Evolutionary conservation across 495 filamentous ascomycete genomes (phyloP).

Genomic region (Aspergillus campestris): DNA sequence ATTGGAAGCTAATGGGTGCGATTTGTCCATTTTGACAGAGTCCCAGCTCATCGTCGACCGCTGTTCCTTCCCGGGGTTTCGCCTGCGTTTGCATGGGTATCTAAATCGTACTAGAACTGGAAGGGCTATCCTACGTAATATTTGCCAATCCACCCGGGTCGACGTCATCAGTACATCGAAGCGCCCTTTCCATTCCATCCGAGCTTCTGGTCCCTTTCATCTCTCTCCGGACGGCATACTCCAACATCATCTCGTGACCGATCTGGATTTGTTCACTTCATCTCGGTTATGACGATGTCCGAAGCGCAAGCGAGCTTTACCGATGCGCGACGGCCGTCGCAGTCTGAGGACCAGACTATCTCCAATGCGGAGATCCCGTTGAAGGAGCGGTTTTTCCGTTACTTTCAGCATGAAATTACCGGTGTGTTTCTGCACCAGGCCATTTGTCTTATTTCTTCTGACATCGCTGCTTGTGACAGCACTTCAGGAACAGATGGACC

Average conservation of each 20-base stretch:
- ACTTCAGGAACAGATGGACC: conserved; percentile 54
- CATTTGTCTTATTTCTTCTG: conserved; percentile 9
- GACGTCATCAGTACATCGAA: conserved; percentile 19
- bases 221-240: too few species aligned
- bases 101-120: too few species aligned
- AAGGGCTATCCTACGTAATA: background rate
- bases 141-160: conserved; percentile 2
- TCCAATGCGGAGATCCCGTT: conserved; percentile 37
- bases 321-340: conserved; percentile 25
- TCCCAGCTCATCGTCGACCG: too few species aligned
- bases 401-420: conserved; percentile 65
- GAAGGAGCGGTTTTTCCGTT: conserved; percentile 71
- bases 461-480: conserved; percentile 27
- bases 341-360: conserved; percentile 33
- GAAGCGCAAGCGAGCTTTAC: conserved; percentile 21
- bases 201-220: background rate
- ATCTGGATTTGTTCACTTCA: background rate
- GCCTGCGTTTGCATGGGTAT: background rate
- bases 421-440: conserved; percentile 33
- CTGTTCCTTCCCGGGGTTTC: background rate
- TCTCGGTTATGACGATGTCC: conserved; percentile 20
- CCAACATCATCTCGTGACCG: too few species aligned
- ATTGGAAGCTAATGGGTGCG: too few species aligned
- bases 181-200: background rate
- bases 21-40: too few species aligned